Evolutionary conservation across 2,329 filamentous ascomycete genomes (phyloP), one percentile per base, ranked within the genome.

Genomic region (Ciborinia camelliae): DNA sequence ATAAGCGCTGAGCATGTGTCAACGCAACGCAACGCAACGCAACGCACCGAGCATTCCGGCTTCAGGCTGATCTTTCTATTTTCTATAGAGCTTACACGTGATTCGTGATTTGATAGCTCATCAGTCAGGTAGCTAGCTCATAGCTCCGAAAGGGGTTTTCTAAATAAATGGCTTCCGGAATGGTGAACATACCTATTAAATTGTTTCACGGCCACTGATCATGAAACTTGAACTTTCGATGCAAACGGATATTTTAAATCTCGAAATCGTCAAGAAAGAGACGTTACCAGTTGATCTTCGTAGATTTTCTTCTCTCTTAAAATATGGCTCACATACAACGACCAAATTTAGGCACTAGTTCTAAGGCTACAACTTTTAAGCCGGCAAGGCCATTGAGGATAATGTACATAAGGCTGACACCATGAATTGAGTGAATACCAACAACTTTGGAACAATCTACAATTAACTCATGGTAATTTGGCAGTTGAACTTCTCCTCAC

Each of bases 351-450:
- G 50, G 60, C 50, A 37, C 39, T 37, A 30, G 43, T 41, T 54
- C 41, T 63, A 47, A 54, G 48, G 48, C 61, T 58, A 57, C 62
- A 39, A 58, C 30, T 48, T 63, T 58, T 50, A 51, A 50, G 43
- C 18, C 41, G 62, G 62, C 62, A 41, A 58, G 62, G 62, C 53
- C 39, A 45, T 47, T 45, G 39, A 47, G 15, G 48, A 32, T 47
- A 32, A 57, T 47, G 39, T 55, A 48, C 61, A 57, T 63, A 57
- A 63, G 62, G 62, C 62, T 63, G 62, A 63, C 52, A 63, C 18
- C 14, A 50, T 63, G 62, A 63, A 63, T 41, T 15, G 32, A 63
- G 43, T n/a, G 43, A 60, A 50, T 32, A 28, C 15, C 45, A 61
- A 60, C 45, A 52, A 39, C 50, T 8, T 45, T 55, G 50, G 48